phyloP scores from a whole-genome alignment of 805 yeast species.

The Starmerella floris region DNA sequence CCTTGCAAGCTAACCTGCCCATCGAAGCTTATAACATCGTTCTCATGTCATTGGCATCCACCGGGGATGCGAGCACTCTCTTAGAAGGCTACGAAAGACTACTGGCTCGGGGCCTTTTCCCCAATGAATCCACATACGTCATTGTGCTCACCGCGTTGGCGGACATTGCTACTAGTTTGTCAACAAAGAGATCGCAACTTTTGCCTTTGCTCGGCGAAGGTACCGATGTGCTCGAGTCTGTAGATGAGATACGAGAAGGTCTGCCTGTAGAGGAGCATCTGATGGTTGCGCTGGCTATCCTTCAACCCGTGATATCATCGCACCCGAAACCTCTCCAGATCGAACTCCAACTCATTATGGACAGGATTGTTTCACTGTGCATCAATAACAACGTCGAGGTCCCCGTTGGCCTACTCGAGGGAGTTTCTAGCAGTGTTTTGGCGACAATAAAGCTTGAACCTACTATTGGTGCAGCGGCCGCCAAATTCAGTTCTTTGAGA shows the following conservation, averaged over 20 bases:
- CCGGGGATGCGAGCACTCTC: conserved; percentile 19
- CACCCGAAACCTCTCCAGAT: background rate
- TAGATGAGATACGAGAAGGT: conserved; percentile 22
- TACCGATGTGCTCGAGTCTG: conserved; percentile 17
- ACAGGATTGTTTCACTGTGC: conserved; percentile 13
- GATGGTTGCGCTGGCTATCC: conserved; percentile 13
- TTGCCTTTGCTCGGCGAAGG: conserved; percentile 13
- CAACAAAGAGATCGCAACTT: conserved; percentile 3
- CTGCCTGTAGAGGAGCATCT: conserved; percentile 19
- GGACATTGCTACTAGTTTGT: conserved; percentile 15
- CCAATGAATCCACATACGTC: conserved; percentile 23
- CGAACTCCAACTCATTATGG: conserved; percentile 6
- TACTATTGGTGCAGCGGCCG: conserved; percentile 8
- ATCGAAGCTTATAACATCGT: conserved; percentile 22
- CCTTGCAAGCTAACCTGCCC: conserved; percentile 9
- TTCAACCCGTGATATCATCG: conserved; percentile 13
- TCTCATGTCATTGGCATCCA: conserved; percentile 16
- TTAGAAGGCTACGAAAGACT: conserved; percentile 24
- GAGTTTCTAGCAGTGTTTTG: background rate
- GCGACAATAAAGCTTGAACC: conserved; percentile 2
- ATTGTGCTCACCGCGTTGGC: conserved; percentile 21
- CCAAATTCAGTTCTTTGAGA: conserved; percentile 3
- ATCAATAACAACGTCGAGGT: conserved; percentile 4
- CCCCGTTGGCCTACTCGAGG: conserved; percentile 1
- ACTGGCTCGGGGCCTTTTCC: conserved; percentile 19